phyloP scores from a whole-genome alignment of 768 basidiomycete genomes.

The Pilatotrama ljubarskyi region DNA sequence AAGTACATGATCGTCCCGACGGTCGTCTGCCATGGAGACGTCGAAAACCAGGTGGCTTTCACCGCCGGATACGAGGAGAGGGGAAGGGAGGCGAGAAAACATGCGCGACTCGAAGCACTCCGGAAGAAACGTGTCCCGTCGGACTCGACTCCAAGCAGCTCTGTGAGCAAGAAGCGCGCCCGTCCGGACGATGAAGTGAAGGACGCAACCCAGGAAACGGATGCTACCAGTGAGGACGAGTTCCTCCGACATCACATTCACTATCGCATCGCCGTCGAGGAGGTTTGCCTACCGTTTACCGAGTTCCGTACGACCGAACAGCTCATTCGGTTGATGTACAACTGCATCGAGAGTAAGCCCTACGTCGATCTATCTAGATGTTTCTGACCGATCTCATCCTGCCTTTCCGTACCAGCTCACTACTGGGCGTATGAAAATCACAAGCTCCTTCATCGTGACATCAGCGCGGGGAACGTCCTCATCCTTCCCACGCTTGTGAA shows the following conservation, averaged over 20 bases:
- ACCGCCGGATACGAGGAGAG: not conserved
- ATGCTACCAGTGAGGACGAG: not conserved
- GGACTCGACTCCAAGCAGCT: not conserved
- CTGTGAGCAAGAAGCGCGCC: not conserved
- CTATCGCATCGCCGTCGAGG: slow-evolving; percentile 13
- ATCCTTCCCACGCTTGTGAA: not conserved
- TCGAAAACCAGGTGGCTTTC: not conserved
- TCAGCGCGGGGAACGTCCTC: slow-evolving; percentile 6
- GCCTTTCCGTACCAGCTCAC: not conserved
- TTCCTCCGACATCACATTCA: not conserved
- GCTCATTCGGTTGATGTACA: not conserved
- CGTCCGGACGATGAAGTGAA: not conserved
- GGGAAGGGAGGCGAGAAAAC: not conserved
- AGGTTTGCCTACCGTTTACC: slow-evolving; percentile 7
- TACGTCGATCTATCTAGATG: not conserved
- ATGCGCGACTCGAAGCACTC: too few species aligned
- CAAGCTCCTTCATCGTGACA: slow-evolving; percentile 1
- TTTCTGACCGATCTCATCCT: not conserved
- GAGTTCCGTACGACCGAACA: not conserved
- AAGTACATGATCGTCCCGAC: not conserved
- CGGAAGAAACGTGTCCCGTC: not conserved
- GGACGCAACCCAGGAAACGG: not conserved
- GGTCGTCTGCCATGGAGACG: slow-evolving; percentile 5
- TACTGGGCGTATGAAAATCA: not conserved
- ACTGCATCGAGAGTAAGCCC: slow-evolving; percentile 1